Conservation (phyloP, 139 green algal species). For the Chlamydomonas sp. region DNA sequence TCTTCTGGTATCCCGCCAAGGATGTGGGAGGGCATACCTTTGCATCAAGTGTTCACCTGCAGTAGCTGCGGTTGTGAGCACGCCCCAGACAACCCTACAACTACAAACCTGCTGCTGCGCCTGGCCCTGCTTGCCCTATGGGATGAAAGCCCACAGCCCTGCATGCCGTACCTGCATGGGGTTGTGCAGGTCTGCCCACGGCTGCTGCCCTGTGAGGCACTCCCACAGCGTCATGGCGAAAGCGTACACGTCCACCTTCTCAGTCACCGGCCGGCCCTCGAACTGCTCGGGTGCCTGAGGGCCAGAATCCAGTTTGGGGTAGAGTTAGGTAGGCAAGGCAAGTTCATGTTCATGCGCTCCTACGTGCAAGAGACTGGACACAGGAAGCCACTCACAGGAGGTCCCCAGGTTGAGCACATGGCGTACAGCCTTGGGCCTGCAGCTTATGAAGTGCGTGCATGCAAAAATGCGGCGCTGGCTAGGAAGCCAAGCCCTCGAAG, state of each 20-base stretch:
- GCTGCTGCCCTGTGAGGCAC: conserved; percentile 70
- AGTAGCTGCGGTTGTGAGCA: background rate
- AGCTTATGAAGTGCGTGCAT: too few species aligned
- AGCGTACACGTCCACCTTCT: conserved; percentile 65
- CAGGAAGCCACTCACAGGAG: too few species aligned
- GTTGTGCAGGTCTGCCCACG: conserved; percentile 71
- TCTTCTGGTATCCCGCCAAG: background rate
- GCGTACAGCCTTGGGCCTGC: too few species aligned
- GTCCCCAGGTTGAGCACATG: too few species aligned
- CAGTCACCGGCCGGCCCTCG: conserved; percentile 58
- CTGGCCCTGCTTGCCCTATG: too few species aligned
- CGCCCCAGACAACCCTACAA: too few species aligned
- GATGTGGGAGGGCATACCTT: background rate
- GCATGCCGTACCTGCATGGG: conserved; percentile 75
- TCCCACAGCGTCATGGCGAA: conserved; percentile 86
- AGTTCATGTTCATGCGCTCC: too few species aligned
- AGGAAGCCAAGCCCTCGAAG: too few species aligned
- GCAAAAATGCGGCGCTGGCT: too few species aligned
- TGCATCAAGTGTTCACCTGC: too few species aligned
- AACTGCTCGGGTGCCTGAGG: conserved; percentile 73
- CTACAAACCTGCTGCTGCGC: background rate
- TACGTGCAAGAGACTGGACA: too few species aligned
- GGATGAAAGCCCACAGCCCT: too few species aligned
- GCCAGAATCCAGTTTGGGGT: background rate
- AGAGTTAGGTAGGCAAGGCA: background rate